These are phyloP conservation scores for Cubamyces sp. DNA, from an alignment of 768 basidiomycete species.

Conservation along the genomic window DNA sequence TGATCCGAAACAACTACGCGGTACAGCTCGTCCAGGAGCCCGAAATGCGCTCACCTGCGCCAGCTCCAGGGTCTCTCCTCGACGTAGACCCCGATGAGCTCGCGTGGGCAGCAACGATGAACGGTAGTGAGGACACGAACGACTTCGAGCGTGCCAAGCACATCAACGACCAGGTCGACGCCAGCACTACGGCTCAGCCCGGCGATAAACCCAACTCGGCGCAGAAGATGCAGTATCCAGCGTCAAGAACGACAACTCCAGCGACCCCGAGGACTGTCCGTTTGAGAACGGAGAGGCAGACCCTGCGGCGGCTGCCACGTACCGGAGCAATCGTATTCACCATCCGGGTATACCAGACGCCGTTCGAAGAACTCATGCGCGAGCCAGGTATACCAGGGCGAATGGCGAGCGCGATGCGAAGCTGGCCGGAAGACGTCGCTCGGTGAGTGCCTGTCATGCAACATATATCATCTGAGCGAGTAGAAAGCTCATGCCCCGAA, in stretches of 20 bases:
- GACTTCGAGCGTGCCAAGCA: conserved; percentile 26
- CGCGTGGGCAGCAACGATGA: conserved; percentile 60
- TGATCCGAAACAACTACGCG: conserved; percentile 71
- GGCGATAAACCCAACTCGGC: background rate
- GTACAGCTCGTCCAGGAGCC: conserved; percentile 45
- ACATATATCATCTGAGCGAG: background rate
- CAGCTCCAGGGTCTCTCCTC: conserved; percentile 25
- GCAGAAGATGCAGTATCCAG: background rate
- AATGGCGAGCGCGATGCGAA: conserved; percentile 63
- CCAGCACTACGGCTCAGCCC: background rate
- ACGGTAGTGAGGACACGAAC: conserved; percentile 54
- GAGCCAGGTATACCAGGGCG: conserved; percentile 66
- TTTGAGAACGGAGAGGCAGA: conserved; percentile 68
- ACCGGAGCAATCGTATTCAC: conserved; percentile 72
- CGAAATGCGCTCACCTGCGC: conserved; percentile 9
- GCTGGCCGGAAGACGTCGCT: conserved; percentile 67
- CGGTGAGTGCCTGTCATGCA: conserved; percentile 41
- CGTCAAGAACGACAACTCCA: conserved; percentile 12
- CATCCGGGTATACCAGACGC: conserved; percentile 66
- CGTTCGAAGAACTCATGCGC: conserved; percentile 51
- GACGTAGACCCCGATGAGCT: conserved; percentile 65
- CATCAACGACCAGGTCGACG: conserved; percentile 16
- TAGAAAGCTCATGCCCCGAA: background rate
- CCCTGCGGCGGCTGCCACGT: conserved; percentile 61
- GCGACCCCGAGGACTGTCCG: conserved; percentile 42